Percentiles rank a stretch among this genome's conserved stretches.
These are phyloP conservation scores for Cercospora sp. DNA, from an alignment of 2,329 filamentous ascomycete species.

Conservation along the genomic window DNA sequence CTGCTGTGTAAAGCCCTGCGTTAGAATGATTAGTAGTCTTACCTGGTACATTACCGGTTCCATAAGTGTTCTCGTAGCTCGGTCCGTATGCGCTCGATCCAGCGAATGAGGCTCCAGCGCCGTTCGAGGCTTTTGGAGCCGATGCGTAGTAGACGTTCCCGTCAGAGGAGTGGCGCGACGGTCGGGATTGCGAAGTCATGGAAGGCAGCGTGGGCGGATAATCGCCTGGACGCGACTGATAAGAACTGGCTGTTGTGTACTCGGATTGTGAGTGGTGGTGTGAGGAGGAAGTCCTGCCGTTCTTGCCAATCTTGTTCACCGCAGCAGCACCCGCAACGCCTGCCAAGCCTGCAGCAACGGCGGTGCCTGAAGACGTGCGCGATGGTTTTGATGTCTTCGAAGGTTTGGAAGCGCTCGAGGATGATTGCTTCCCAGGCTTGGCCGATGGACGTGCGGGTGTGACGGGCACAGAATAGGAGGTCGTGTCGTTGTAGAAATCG, in stretches of 20 bases:
- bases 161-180: constrained; percentile 25
- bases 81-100: constrained; percentile 10
- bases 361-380: constrained; percentile 39
- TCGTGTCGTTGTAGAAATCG: constrained; percentile 52
- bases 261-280: constrained; percentile 18
- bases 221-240: constrained; percentile 16
- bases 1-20: constrained; percentile 48
- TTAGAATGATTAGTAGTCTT: constrained; percentile 48
- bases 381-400: constrained; percentile 27
- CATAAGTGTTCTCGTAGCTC: constrained; percentile 17
- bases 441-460: constrained; percentile 33
- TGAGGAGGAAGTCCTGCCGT: constrained; percentile 20
- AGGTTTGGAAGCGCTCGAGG: constrained; percentile 26
- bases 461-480: constrained; percentile 20
- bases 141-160: constrained; percentile 24
- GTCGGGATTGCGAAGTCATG: constrained; percentile 8
- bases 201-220: constrained; percentile 17
- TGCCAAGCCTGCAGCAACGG: constrained; percentile 39
- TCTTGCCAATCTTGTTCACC: constrained; percentile 19
- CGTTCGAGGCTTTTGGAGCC: constrained; percentile 12
- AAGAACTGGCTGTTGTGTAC: constrained; percentile 5
- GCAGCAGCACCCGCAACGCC: constrained; percentile 48
- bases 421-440: constrained; percentile 37
- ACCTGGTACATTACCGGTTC: constrained; percentile 36
- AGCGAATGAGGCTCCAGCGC: constrained; percentile 12